Base-by-base conservation (phyloP, 106 monocot genomes). In the Phalaenopsis aphrodite region DNA sequence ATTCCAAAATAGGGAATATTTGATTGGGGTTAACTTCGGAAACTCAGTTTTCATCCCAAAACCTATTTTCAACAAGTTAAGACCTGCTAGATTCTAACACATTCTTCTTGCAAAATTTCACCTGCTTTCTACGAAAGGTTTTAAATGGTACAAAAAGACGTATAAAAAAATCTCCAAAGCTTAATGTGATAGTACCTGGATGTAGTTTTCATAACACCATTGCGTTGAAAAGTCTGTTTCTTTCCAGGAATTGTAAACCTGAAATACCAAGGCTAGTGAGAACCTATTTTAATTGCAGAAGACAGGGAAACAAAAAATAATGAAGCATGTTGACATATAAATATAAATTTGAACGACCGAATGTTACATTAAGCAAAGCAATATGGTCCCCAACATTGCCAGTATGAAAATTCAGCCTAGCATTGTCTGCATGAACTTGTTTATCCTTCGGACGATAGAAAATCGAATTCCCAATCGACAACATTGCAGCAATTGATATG, bases 161-260 rank as follows among this genome's bases (percentile, higher is more conserved):
- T 30, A 52, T 2, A 77, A 37, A 24, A 77, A 21, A 21, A 56
- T 55, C 47, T 39, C 55, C 87, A 85, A 52, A 14, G 52, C 52
- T 12, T 52, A 52, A 14, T 0, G 52, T 52, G 52, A 52, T 74
- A 90, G 41, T 79, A 94, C 96, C 97, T 97, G 97, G 39, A 97
- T 97, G 82, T 94, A 97, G 56, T 92, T 97, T 80, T 97, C 97
- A 81, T 97, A 97, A 84, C 97, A 97, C 97, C 97, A 97, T 43
- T 97, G 97, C 37, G 97, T 97, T 45, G 94, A 92, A 71, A 86
- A 97, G 75, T 97, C 79, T 8, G 97, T 97, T 83, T 97, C 97
- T 84, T 89, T 92, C 97, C 97, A 97, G 17, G 94, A 87, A 79
- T 89, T 89, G 78, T 92, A 97, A 19, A 97, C 96, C 95, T 96